Evolutionary conservation across 2,329 filamentous ascomycete species (phyloP), one percentile per base, ranked within the genome.

Genomic region (Sordariomycetes sp.): DNA sequence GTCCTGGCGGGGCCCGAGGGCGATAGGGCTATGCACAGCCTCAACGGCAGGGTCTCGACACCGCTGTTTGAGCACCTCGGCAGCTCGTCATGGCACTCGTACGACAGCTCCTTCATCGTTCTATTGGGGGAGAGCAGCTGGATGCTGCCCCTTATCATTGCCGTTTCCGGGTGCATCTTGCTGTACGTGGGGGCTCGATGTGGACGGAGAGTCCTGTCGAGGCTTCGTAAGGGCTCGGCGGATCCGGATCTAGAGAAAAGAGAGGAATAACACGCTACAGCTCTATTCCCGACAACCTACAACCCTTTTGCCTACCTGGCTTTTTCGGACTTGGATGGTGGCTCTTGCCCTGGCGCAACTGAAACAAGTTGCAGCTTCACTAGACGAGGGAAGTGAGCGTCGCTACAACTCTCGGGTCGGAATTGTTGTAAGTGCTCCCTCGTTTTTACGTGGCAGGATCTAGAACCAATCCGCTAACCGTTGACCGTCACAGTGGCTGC

Each of bases 81-180:
- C 48, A 70, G 69, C 57, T 73, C 71, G 20, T 72, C 70, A 4
- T 74, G 71, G 71, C 71, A 74, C 61, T 68, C 67, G 6, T 71
- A 67, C 52, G 71, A 74, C 56, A 70, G 25, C n/a, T 22, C 15
- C 28, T 24, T 54, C 13, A 22, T 54, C 10, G 52, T 54, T 8
- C 52, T 54, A 36, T 35, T 54, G 13, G 34, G 28, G 8, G 32
- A 54, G 34, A 17, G 32, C 34, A 54, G n/a, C 17, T 54, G 52
- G 52, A 35, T 54, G 15, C 32, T 54, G 6, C 52, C 52, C 32
- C 32, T 54, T 22, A 28, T 54, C 13, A 54, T 54, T n/a, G 22
- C 39, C 52, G 52, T 32, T 35, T 10, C 22, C 34, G 52, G 32
- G 32, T 54, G 52, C 22, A 22, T 54, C 32, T 15, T 54, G 28